These are phyloP conservation scores for Saccharomycopsis guyanensis DNA, from an alignment of 805 yeast genomes.

Conservation along the genomic window DNA sequence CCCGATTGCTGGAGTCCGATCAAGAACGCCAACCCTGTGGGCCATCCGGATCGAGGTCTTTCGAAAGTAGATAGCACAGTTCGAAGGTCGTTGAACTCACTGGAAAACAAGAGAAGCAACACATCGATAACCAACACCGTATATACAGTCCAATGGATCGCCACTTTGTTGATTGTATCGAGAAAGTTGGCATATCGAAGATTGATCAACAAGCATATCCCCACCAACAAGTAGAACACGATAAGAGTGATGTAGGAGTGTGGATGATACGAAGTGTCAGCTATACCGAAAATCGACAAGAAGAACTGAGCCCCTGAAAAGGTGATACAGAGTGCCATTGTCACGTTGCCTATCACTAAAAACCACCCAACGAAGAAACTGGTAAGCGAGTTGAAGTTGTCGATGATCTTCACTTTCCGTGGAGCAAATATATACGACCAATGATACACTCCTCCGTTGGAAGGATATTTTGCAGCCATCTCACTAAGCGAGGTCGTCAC, in stretches of 20 bases:
- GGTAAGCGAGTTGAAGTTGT: constrained; percentile 41
- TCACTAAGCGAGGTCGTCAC: constrained; percentile 72
- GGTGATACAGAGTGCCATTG: constrained; percentile 64
- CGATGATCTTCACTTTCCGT: constrained; percentile 27
- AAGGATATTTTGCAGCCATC: constrained; percentile 68
- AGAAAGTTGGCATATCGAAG: constrained; percentile 50
- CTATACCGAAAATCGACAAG: constrained; percentile 56
- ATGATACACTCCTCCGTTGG: constrained; percentile 70
- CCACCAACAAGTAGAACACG: constrained; percentile 49
- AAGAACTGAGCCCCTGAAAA: constrained; percentile 74
- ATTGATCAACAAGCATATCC: constrained; percentile 56
- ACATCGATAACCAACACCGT: constrained; percentile 64
- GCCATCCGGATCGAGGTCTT: constrained; percentile 71
- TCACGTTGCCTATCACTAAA: constrained; percentile 66
- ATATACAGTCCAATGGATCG: constrained; percentile 70
- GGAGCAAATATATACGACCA: constrained; percentile 66
- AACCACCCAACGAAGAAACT: constrained; percentile 82
- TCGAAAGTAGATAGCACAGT: constrained; percentile 61
- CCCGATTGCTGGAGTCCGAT: constrained; percentile 75
- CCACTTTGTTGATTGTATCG: constrained; percentile 56
- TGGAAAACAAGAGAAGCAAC: constrained; percentile 48
- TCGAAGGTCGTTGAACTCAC: constrained; percentile 50
- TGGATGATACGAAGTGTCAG: constrained; percentile 49
- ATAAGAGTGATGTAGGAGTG: constrained; percentile 48
- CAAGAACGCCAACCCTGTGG: constrained; percentile 59